Conservation (phyloP, 768 basidiomycete species). For the Rhodotorula diobovata region DNA sequence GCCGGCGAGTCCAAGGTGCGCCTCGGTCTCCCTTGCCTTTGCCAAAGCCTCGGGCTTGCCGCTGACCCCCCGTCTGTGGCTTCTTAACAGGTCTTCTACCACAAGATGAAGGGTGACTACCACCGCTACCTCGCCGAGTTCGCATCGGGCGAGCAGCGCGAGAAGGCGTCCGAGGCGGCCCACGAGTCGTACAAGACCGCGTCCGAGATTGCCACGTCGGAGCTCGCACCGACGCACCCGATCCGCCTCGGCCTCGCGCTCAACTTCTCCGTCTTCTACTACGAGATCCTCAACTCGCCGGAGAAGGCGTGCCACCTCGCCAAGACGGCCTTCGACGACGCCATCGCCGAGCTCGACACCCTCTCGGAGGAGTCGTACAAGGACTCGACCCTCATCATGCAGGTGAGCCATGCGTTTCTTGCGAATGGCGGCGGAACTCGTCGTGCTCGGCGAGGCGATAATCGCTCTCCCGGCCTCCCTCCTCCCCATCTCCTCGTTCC, state of each 20-base stretch:
- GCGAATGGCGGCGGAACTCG: too few relatives aligned
- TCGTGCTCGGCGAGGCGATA: too few relatives aligned
- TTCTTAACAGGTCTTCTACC: slow-evolving; percentile 64
- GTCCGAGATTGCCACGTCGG: slow-evolving; percentile 70
- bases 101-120: slow-evolving; percentile 99
- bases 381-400: slow-evolving; percentile 47
- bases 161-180: slow-evolving; percentile 94
- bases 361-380: slow-evolving; percentile 70
- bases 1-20: slow-evolving; percentile 89
- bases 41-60: not conserved
- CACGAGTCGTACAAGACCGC: slow-evolving; percentile 92
- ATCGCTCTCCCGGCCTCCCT: too few relatives aligned
- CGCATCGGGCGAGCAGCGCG: slow-evolving; percentile 94
- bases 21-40: too few relatives aligned
- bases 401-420: slow-evolving; percentile 65
- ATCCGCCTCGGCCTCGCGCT: slow-evolving; percentile 97
- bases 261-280: slow-evolving; percentile 99
- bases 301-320: slow-evolving; percentile 97
- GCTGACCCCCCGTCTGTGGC: not conserved
- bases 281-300: slow-evolving; percentile 97
- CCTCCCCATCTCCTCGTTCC: too few relatives aligned
- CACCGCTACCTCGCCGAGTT: slow-evolving; percentile 99
- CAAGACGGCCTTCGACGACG: slow-evolving; percentile 72
- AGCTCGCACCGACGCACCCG: slow-evolving; percentile 56
- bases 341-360: slow-evolving; percentile 97